Conservation (phyloP, 2,329 filamentous ascomycete genomes). For the Corynespora cassiicola region DNA sequence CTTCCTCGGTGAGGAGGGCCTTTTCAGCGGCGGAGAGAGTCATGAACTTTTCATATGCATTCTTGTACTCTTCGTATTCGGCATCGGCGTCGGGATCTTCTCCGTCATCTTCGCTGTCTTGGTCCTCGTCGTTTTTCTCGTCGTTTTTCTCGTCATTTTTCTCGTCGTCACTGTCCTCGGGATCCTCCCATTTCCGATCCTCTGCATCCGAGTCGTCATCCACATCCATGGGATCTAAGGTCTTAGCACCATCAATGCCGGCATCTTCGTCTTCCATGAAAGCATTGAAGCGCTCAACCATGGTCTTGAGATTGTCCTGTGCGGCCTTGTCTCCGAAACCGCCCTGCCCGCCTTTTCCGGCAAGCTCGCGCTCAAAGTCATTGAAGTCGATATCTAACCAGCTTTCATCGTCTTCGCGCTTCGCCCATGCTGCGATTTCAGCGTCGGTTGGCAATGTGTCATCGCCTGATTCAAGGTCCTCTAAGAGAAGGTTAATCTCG, state of each 20-base stretch:
- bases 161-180: conserved; percentile 51
- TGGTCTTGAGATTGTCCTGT: conserved; percentile 82
- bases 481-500: conserved; percentile 77
- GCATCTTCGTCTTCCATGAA: conserved; percentile 88
- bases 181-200: conserved; percentile 52
- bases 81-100: conserved; percentile 72
- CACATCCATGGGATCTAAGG: conserved; percentile 72
- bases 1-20: conserved; percentile 38
- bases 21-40: conserved; percentile 59
- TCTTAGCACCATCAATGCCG: conserved; percentile 77
- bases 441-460: conserved; percentile 72
- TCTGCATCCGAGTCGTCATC: conserved; percentile 62
- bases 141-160: conserved; percentile 51
- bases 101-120: conserved; percentile 68
- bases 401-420: conserved; percentile 79
- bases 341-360: conserved; percentile 48
- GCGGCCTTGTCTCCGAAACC: conserved; percentile 69
- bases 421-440: conserved; percentile 76
- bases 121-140: conserved; percentile 46
- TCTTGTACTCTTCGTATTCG: conserved; percentile 74
- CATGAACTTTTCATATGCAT: conserved; percentile 87
- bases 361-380: conserved; percentile 84
- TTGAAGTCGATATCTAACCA: conserved; percentile 94
- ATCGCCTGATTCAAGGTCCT: conserved; percentile 77
- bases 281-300: conserved; percentile 90